Evolutionary conservation across 148 eudicot species (phyloP).

Genomic region (Chenopodium berlandieri): DNA sequence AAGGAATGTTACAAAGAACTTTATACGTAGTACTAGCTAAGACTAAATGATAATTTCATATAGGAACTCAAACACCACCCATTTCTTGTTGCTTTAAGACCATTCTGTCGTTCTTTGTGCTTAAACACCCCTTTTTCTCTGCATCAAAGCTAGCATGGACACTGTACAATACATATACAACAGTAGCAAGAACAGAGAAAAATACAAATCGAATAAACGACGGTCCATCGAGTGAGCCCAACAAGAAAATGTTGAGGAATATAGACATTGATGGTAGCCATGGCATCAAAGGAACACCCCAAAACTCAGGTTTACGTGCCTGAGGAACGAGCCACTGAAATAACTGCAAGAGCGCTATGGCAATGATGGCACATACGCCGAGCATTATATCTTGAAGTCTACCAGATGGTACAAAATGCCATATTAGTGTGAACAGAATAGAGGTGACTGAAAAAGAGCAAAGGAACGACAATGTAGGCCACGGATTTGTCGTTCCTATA

Average conservation of each 20-base stretch:
- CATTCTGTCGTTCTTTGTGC: constrained; percentile 36
- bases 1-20: neutral
- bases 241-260: constrained; percentile 73
- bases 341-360: constrained; percentile 43
- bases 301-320: constrained; percentile 71
- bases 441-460: constrained; percentile 58
- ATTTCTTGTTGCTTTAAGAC: constrained; percentile 42
- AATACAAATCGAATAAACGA: constrained; percentile 66
- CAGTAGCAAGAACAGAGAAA: constrained; percentile 56
- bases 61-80: constrained; percentile 19
- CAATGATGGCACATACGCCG: constrained; percentile 39
- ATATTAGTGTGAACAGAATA: constrained; percentile 58
- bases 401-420: constrained; percentile 68
- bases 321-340: constrained; percentile 72
- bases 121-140: constrained; percentile 50
- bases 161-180: constrained; percentile 73
- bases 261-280: constrained; percentile 83
- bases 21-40: neutral
- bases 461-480: constrained; percentile 80
- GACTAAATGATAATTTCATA: neutral
- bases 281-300: constrained; percentile 98
- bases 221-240: constrained; percentile 67
- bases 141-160: constrained; percentile 98
- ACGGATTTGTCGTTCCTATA: constrained; percentile 57
- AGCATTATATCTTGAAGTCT: constrained; percentile 58